Base-by-base conservation (phyloP, 495 filamentous ascomycete species). In the Acidiella bohemica region DNA sequence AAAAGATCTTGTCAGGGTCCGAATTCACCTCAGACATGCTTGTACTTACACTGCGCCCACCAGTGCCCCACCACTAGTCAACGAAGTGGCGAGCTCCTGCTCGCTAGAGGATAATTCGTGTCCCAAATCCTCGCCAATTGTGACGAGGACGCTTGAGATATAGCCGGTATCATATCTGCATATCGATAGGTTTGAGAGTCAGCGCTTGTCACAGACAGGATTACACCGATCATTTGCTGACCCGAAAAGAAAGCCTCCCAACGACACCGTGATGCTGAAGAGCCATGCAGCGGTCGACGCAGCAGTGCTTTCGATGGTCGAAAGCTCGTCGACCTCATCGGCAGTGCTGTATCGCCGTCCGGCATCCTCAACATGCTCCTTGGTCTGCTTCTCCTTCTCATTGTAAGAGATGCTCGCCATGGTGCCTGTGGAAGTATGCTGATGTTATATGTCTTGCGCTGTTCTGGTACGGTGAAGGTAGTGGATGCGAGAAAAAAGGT, bases 361-460 rank as follows among this genome's bases (percentile, higher is more conserved):
- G 11, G 23, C 44, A 16, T 47, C 34, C 26, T 47, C 47, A 9
- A 46, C 33, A 37, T 51, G 44, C 34, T 21, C 33, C 2, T 37
- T 14, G 9, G 34, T 20, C 7, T 34, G 8, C 7, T 7, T n/a
- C 8, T n/a, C 8, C 25, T 28, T 28, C 25, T 28, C 25, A 28
- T 28, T n/a, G 25, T 8, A 8, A 28, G 25, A 28, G 25, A n/a
- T 28, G n/a, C n/a, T n/a, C n/a, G n/a, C n/a, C n/a, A n/a, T n/a
- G n/a, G n/a, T n/a, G n/a, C n/a, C n/a, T n/a, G n/a, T n/a, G n/a
- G n/a, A n/a, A n/a, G n/a, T n/a, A n/a, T n/a, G n/a, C n/a, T n/a
- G n/a, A n/a, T n/a, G n/a, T n/a, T n/a, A n/a, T n/a, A n/a, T n/a
- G n/a, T n/a, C n/a, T n/a, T n/a, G n/a, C n/a, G n/a, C n/a, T n/a